phyloP scores from a whole-genome alignment of 768 basidiomycete genomes.

The Suillus americanus region DNA sequence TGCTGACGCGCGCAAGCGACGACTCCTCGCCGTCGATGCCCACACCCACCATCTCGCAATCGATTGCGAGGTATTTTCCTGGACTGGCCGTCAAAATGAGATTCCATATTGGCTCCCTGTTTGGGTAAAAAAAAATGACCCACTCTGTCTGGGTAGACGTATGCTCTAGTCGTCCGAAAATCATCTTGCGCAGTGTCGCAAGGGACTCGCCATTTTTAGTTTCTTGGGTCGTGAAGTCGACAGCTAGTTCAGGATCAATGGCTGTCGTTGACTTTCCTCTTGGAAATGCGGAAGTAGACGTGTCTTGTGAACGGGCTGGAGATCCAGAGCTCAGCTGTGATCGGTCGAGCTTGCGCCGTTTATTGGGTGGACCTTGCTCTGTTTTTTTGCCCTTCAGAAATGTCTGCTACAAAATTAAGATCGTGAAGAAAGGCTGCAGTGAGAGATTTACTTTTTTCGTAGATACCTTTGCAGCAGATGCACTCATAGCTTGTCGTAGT shows the following conservation, averaged over 20 bases:
- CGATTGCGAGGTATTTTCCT: constrained; percentile 79
- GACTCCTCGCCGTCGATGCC: constrained; percentile 82
- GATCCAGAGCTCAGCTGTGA: not conserved
- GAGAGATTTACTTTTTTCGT: not conserved
- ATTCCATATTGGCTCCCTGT: constrained; percentile 4
- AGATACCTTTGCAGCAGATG: not conserved
- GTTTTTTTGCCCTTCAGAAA: not conserved
- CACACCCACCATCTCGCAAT: constrained; percentile 99
- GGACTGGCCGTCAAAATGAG: constrained; percentile 39
- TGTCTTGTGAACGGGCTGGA: constrained; percentile 10
- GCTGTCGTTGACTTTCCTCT: constrained; percentile 3
- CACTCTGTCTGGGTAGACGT: constrained; percentile 44
- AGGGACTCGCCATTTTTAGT: constrained; percentile 50
- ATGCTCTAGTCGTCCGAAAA: constrained; percentile 45
- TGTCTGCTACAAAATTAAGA: not conserved
- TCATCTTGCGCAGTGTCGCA: constrained; percentile 48
- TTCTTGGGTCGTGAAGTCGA: constrained; percentile 25
- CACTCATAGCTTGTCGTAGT: not conserved
- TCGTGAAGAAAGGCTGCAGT: not conserved
- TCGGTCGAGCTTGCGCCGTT: constrained; percentile 19
- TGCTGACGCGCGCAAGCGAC: constrained; percentile 81
- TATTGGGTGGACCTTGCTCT: constrained; percentile 12
- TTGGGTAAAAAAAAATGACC: constrained; percentile 23
- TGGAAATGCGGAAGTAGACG: constrained; percentile 6
- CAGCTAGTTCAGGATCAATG: constrained; percentile 4